Evolutionary conservation across 139 green algal species (phyloP).

Genomic region (Trebouxia sp.): DNA sequence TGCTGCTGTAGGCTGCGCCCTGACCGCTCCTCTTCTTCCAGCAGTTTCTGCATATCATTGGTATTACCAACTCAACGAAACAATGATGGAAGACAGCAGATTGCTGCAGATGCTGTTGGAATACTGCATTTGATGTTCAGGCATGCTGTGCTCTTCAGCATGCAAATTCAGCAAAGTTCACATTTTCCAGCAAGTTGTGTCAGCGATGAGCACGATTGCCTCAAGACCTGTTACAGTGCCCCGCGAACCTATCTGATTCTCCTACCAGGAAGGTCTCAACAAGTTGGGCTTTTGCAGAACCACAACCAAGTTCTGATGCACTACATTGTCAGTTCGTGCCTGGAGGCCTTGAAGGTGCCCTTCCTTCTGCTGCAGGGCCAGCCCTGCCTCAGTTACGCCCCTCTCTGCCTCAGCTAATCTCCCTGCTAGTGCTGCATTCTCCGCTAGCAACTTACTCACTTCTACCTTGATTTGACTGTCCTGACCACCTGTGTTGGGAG

Average conservation of each 20-base stretch:
- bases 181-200: background rate
- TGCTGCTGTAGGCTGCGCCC: constrained; percentile 33
- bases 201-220: too few species aligned
- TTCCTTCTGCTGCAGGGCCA: constrained; percentile 15
- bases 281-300: background rate
- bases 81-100: background rate
- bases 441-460: too few species aligned
- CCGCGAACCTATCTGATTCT: background rate
- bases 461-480: too few species aligned
- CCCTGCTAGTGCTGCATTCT: too few species aligned
- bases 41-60: constrained; percentile 1
- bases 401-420: background rate
- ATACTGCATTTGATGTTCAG: background rate
- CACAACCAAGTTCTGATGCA: background rate
- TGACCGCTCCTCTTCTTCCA: constrained; percentile 45
- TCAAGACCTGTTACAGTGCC: too few species aligned
- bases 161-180: background rate
- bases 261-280: background rate
- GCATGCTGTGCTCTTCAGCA: background rate
- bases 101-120: background rate
- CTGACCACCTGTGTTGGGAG: too few species aligned
- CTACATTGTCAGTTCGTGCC: background rate
- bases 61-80: background rate
- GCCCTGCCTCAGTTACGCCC: too few species aligned
- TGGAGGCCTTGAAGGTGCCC: constrained; percentile 19